phyloP scores from a whole-genome alignment of 257 asterid species.

The Solanum sejunctum region DNA sequence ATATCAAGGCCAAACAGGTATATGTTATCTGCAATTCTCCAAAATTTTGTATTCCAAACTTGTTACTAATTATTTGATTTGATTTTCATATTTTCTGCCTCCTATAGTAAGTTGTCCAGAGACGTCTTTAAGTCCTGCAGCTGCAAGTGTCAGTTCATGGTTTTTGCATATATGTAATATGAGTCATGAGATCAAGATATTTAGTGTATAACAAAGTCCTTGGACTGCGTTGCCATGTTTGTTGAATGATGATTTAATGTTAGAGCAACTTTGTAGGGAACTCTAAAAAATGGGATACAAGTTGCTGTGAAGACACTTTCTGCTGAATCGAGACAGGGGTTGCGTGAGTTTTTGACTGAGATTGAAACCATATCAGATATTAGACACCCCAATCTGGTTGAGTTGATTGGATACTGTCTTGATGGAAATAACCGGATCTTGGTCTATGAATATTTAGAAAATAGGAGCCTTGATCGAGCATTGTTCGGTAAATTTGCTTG shows the following conservation, averaged over 20 bases:
- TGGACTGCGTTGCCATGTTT: background rate
- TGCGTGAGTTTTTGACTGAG: conserved; percentile 74
- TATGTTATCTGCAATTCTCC: background rate
- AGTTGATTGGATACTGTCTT: conserved; percentile 74
- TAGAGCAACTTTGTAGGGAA: conserved; percentile 46
- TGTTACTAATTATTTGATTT: background rate
- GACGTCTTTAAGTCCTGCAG: background rate
- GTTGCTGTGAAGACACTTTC: conserved; percentile 79
- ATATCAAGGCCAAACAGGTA: too few relatives aligned
- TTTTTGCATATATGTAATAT: background rate
- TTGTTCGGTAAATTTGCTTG: conserved; percentile 42
- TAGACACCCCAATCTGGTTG: conserved; percentile 81
- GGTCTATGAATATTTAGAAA: conserved; percentile 73
- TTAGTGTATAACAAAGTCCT: background rate
- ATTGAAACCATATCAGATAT: conserved; percentile 68
- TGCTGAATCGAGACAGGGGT: conserved; percentile 73
- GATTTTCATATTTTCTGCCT: background rate
- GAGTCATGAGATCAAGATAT: background rate
- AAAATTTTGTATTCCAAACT: background rate
- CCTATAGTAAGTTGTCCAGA: background rate
- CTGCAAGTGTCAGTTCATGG: background rate
- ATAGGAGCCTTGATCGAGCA: conserved; percentile 71
- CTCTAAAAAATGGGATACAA: conserved; percentile 39
- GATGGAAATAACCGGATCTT: conserved; percentile 52
- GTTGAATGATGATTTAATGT: conserved; percentile 5